Percentiles rank a stretch among this genome's conserved stretches.
Conservation (phyloP, 1,139 yeast genomes). For the Taiozyma sp. region DNA sequence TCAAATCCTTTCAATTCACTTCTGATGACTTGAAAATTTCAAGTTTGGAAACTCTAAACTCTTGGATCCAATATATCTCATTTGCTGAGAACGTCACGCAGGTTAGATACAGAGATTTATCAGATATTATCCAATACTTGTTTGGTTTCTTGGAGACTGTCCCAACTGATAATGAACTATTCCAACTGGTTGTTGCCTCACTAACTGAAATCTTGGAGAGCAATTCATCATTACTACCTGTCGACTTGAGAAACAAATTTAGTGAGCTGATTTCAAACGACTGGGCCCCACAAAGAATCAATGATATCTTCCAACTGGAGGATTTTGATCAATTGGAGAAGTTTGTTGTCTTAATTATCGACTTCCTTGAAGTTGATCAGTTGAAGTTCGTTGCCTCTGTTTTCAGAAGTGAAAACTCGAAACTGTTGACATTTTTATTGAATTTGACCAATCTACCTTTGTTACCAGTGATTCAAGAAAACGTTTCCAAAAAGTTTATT, state of each 20-base stretch:
- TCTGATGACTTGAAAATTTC: constrained; percentile 4
- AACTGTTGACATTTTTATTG: constrained; percentile 46
- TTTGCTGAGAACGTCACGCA: constrained; percentile 34
- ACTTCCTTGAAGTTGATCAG: constrained; percentile 50
- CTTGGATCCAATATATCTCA: constrained; percentile 41
- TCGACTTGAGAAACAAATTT: constrained; percentile 27
- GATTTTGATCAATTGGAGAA: constrained; percentile 42
- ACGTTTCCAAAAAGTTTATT: constrained; percentile 59
- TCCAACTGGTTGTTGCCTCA: constrained; percentile 21
- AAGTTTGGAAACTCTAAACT: constrained; percentile 11
- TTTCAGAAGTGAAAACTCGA: constrained; percentile 33
- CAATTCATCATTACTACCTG: constrained; percentile 29
- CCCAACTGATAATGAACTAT: constrained; percentile 8
- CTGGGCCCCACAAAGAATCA: constrained; percentile 37
- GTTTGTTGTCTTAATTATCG: constrained; percentile 47
- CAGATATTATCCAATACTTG: constrained; percentile 29
- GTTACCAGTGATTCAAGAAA: constrained; percentile 62
- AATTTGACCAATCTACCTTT: constrained; percentile 59
- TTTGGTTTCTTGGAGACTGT: constrained; percentile 18
- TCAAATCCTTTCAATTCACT: constrained; percentile 10
- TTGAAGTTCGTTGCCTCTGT: constrained; percentile 44
- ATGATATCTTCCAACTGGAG: constrained; percentile 33
- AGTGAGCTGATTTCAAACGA: constrained; percentile 27
- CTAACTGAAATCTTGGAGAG: constrained; percentile 29
- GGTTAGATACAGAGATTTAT: constrained; percentile 34